phyloP scores from a whole-genome alignment of 176 grass and related monocot genomes.

The Musa acuminata region DNA sequence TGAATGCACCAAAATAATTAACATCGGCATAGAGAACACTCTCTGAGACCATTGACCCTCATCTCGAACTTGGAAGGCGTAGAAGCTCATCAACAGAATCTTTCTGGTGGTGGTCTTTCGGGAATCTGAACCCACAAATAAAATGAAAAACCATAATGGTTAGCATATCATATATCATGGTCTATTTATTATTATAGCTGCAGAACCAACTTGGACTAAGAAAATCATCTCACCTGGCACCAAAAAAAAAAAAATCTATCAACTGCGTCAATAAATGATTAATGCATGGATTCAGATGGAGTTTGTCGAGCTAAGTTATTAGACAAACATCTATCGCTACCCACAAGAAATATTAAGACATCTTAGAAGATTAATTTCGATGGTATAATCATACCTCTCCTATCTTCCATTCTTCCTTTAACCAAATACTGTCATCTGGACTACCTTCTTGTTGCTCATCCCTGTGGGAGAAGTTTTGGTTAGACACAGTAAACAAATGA shows the following conservation, averaged over 20 bases:
- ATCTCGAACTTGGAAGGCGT: background rate
- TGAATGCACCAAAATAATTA: background rate
- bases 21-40: background rate
- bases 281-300: background rate
- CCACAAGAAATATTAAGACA: no score
- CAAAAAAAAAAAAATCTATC: no score
- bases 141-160: background rate
- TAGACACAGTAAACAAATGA: background rate
- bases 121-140: background rate
- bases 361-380: background rate
- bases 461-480: background rate
- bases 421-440: slow-evolving; percentile 11
- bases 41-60: background rate
- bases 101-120: background rate
- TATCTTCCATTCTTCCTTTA: slow-evolving; percentile 16
- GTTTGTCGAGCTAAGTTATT: background rate
- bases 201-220: background rate
- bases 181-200: background rate
- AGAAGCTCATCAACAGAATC: background rate
- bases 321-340: background rate
- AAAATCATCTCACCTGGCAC: background rate
- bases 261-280: background rate
- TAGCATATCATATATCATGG: background rate
- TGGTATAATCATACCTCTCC: slow-evolving; percentile 1
- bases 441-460: background rate